phyloP scores from a whole-genome alignment of 108 stramenopile species.

The Schizochytrium sp. region DNA sequence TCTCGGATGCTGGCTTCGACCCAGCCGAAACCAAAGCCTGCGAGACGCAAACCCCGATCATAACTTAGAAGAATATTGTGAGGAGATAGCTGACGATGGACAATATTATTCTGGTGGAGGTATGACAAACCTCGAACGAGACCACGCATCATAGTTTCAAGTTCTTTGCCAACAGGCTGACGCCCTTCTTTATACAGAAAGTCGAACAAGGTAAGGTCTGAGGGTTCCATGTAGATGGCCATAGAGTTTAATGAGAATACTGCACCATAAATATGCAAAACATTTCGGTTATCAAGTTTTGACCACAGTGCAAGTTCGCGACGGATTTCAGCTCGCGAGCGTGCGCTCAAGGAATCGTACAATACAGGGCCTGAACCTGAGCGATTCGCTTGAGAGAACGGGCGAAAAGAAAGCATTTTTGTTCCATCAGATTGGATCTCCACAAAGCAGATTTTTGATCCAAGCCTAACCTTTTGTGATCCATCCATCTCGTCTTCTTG shows the following conservation, averaged over 20 bases:
- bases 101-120: slow-evolving; percentile 89
- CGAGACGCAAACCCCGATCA: not conserved
- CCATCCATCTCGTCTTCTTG: not conserved
- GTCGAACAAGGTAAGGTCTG: slow-evolving; percentile 39
- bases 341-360: slow-evolving; percentile 9
- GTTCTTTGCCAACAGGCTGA: not conserved
- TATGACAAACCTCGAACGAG: slow-evolving; percentile 87
- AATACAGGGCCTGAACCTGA: not conserved
- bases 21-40: slow-evolving; percentile 54
- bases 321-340: not conserved
- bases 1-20: slow-evolving; percentile 11
- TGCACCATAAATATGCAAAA: not conserved
- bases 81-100: slow-evolving; percentile 89
- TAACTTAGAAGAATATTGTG: slow-evolving; percentile 57
- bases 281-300: not conserved
- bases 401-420: slow-evolving; percentile 38
- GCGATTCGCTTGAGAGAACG: slow-evolving; percentile 16
- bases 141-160: slow-evolving; percentile 78
- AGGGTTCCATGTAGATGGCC: slow-evolving; percentile 23
- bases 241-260: not conserved
- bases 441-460: not conserved
- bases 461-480: not conserved
- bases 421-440: not conserved
- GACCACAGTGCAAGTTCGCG: slow-evolving; percentile 13
- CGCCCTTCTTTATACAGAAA: slow-evolving; percentile 50